Evolutionary conservation across 495 filamentous ascomycete genomes (phyloP).

Genomic region (Aspergillus bridgeri): DNA sequence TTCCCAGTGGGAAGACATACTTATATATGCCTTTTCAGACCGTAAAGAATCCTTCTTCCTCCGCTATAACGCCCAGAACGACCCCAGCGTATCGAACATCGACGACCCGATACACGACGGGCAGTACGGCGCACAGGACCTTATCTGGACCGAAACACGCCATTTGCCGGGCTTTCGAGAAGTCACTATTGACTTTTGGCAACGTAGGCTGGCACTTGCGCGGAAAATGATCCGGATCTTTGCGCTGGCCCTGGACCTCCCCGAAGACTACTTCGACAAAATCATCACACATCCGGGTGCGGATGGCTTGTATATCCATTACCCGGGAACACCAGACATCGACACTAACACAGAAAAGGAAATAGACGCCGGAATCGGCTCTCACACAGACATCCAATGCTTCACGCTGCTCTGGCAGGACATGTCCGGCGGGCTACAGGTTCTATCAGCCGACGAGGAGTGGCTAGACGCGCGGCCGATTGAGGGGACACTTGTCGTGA

Average conservation of each 20-base stretch:
- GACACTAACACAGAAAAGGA: slow-evolving; percentile 11
- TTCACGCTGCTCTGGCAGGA: slow-evolving; percentile 59
- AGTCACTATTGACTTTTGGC: slow-evolving; percentile 46
- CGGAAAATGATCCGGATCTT: slow-evolving; percentile 47
- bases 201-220: slow-evolving; percentile 42
- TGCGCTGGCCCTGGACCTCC: slow-evolving; percentile 46
- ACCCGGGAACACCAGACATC: slow-evolving; percentile 39
- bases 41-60: slow-evolving; percentile 42
- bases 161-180: slow-evolving; percentile 48
- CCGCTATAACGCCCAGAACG: slow-evolving; percentile 43
- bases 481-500: slow-evolving; percentile 58
- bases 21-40: slow-evolving; percentile 23
- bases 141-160: slow-evolving; percentile 45
- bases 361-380: slow-evolving; percentile 49
- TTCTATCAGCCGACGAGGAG: slow-evolving; percentile 45
- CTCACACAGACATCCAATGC: slow-evolving; percentile 57
- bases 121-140: slow-evolving; percentile 35
- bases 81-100: slow-evolving; percentile 39
- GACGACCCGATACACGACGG: slow-evolving; percentile 31
- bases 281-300: slow-evolving; percentile 49
- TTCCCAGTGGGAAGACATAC: not conserved
- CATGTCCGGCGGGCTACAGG: slow-evolving; percentile 50
- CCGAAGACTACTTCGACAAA: slow-evolving; percentile 50
- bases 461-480: slow-evolving; percentile 56
- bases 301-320: slow-evolving; percentile 50